Percentiles rank a stretch among this genome's conserved stretches.
These are phyloP conservation scores for Petunia secreta DNA, from an alignment of 257 asterid species.

Conservation along the genomic window DNA sequence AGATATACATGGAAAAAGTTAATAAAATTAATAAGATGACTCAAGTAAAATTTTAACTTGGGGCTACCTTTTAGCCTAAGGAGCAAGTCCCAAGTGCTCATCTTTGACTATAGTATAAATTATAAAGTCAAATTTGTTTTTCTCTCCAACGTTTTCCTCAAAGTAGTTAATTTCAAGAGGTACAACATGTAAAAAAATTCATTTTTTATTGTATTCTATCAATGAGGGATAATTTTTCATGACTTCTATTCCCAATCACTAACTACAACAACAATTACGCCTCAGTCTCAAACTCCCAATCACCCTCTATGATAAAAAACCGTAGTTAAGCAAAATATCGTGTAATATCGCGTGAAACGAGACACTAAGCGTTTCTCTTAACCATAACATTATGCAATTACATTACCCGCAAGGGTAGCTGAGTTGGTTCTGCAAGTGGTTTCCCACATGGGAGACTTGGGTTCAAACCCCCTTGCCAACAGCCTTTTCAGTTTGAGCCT, in stretches of 20 bases:
- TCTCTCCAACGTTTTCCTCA: background rate
- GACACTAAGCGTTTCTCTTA: background rate
- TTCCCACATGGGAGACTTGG: too few species aligned
- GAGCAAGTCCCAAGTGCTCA: background rate
- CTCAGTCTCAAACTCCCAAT: background rate
- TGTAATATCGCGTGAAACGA: background rate
- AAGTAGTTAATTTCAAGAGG: background rate
- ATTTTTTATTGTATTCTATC: background rate
- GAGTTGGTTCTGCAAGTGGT: too few species aligned
- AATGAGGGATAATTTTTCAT: constrained; percentile 11
- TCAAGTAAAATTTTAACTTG: background rate
- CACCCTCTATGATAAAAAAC: background rate
- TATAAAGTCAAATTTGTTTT: background rate
- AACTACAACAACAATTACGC: background rate
- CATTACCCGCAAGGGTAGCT: too few species aligned
- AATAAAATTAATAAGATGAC: background rate
- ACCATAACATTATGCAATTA: background rate
- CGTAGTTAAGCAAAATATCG: background rate
- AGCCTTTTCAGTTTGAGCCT: too few species aligned
- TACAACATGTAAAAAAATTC: background rate
- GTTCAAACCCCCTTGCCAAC: too few species aligned
- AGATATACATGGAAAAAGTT: too few species aligned
- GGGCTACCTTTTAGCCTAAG: background rate
- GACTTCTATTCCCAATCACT: background rate
- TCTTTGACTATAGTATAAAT: background rate